Base-by-base conservation (phyloP, 2,329 filamentous ascomycete genomes). In the Fusarium nanum region DNA sequence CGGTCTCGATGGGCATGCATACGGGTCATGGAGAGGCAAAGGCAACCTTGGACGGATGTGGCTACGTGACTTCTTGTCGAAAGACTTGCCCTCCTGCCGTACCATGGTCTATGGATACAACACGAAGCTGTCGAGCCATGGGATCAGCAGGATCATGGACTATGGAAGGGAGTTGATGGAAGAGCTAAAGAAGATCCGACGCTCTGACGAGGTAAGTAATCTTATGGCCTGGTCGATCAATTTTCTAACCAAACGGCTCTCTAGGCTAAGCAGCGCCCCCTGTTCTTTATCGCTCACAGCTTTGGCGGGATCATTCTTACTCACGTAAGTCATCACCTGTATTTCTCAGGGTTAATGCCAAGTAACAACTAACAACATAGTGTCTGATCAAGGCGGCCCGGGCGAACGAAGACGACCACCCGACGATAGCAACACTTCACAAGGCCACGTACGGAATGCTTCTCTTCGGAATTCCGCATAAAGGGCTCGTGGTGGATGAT, bases 251-350 rank as follows among this genome's bases (percentile, higher is more conserved):
- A 25, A 2, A 28, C 11, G 2, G 6, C 4, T 6, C 3, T 25
- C 9, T 16, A 55, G 52, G 13, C 45, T 5, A 34, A 28, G 20
- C 41, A 55, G 16, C 28, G 52, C 1, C 52, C 52, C 3, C 14
- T 55, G 0, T 45, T 22, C 9, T 45, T 55, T 14, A 6, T 45
- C 12, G 41, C 52, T 3, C 52, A 55, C 5, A 16, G 41, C 22
- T 55, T 55, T 45, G 52, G 52, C 8, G 52, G 52, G 3, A 55
- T 55, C 14, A 34, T 55, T 12, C 52, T 55, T 55, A 41, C 52
- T 3, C 52, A 45, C 4, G 52, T 55, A 34, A 12, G 52, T 23
- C 20, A 25, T 23, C 23, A n/a, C n/a, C n/a, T n/a, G n/a, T n/a
- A n/a, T n/a, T n/a, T n/a, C 23, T 23, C 23, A 23, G n/a, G n/a